Percentiles rank a stretch among this genome's conserved stretches.
Conservation (phyloP, 2,329 filamentous ascomycete species). For the Fusarium kyushuense region DNA sequence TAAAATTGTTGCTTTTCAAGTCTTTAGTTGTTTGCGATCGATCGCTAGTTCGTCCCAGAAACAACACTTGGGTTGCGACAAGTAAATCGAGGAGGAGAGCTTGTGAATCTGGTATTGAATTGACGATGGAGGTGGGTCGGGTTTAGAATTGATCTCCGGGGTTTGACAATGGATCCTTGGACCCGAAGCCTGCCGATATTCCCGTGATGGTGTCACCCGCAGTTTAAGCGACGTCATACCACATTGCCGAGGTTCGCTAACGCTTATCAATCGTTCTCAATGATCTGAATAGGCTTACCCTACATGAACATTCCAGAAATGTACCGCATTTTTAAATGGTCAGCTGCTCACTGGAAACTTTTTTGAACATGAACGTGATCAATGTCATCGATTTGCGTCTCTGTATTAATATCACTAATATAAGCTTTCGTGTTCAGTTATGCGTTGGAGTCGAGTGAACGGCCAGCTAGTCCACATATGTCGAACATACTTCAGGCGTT, state of each 20-base stretch:
- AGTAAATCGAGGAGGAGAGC: slow-evolving; percentile 38
- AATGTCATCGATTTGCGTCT: too few relatives aligned
- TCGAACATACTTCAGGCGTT: too few relatives aligned
- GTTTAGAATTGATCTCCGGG: slow-evolving; percentile 46
- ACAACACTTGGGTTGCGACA: slow-evolving; percentile 11
- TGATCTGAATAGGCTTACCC: slow-evolving; percentile 24
- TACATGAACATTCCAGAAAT: slow-evolving; percentile 26
- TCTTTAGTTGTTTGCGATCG: slow-evolving; percentile 6
- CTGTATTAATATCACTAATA: neutral
- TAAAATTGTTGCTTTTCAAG: slow-evolving; percentile 9
- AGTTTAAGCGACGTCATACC: slow-evolving; percentile 41
- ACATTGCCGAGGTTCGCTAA: slow-evolving; percentile 35
- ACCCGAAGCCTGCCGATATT: slow-evolving; percentile 40
- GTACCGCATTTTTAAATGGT: neutral
- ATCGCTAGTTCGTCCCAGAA: slow-evolving; percentile 20
- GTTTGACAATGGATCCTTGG: slow-evolving; percentile 16
- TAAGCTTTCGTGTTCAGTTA: neutral
- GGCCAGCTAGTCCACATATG: too few relatives aligned
- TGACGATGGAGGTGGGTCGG: slow-evolving; percentile 46
- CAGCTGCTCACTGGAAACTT: slow-evolving; percentile 4
- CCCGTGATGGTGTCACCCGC: slow-evolving; percentile 18
- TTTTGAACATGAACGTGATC: slow-evolving; percentile 3
- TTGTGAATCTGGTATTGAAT: slow-evolving; percentile 45
- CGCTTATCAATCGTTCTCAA: slow-evolving; percentile 29
- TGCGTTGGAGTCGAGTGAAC: neutral